A percentile compares a stretch with the other conserved stretches of the same genome.
phyloP scores from a whole-genome alignment of 2,329 filamentous ascomycete genomes.

The Cryphonectria naterciae region DNA sequence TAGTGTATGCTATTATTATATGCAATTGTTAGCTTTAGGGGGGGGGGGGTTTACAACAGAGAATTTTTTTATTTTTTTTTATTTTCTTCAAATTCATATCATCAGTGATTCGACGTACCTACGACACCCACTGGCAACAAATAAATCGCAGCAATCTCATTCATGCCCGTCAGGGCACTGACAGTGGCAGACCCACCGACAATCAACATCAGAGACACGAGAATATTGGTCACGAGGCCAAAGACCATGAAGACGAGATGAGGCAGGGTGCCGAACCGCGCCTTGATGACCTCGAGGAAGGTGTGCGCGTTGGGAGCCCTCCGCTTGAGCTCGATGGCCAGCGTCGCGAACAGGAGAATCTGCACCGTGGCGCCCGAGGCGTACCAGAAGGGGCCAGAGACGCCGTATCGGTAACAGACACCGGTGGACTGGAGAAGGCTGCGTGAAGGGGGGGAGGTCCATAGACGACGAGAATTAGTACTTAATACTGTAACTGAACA shows the following conservation, averaged over 20 bases:
- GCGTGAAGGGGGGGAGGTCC: neutral
- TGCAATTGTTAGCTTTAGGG: neutral
- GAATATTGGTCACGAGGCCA: slow-evolving; percentile 80
- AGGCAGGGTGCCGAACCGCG: slow-evolving; percentile 72
- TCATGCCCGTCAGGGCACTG: slow-evolving; percentile 71
- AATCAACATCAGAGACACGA: slow-evolving; percentile 87
- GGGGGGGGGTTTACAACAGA: neutral
- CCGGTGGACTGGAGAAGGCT: slow-evolving; percentile 72
- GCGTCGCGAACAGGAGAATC: slow-evolving; percentile 85
- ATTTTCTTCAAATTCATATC: neutral
- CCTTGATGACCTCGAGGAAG: slow-evolving; percentile 81
- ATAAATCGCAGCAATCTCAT: slow-evolving; percentile 81
- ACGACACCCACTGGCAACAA: slow-evolving; percentile 80
- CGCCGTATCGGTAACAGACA: slow-evolving; percentile 81
- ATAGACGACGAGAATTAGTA: neutral
- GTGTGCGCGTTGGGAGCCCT: slow-evolving; percentile 85
- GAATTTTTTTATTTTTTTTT: neutral
- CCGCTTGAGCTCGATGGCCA: slow-evolving; percentile 88
- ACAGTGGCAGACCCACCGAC: slow-evolving; percentile 80
- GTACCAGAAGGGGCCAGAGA: slow-evolving; percentile 65
- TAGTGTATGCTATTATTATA: slow-evolving; percentile 65
- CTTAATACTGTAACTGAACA: neutral
- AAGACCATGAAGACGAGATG: slow-evolving; percentile 84
- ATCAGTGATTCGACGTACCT: neutral
- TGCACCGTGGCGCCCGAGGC: slow-evolving; percentile 78